phyloP scores from a whole-genome alignment of 2,329 filamentous ascomycete genomes.

The Aspergillus oerlinghausenensis region DNA sequence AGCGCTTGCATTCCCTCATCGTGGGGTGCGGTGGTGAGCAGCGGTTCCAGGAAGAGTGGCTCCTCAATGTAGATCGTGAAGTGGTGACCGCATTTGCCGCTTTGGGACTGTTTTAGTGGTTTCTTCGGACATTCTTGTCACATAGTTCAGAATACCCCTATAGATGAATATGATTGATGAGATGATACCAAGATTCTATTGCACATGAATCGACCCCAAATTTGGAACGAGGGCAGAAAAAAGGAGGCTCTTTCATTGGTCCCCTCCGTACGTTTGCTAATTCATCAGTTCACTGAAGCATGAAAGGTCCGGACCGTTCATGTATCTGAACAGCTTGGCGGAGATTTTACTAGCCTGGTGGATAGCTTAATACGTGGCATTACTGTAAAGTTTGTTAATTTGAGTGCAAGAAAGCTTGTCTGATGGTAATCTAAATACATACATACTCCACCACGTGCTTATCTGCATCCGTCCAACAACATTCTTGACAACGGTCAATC shows the following conservation, averaged over 20 bases:
- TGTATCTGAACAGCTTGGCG: no score
- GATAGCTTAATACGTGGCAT: background rate
- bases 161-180: background rate
- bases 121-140: background rate
- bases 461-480: background rate
- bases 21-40: constrained; percentile 38
- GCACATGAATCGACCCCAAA: no score
- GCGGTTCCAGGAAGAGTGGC: constrained; percentile 40
- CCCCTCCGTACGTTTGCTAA: no score
- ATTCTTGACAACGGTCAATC: background rate
- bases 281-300: no score
- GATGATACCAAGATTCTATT: background rate
- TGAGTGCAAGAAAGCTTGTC: background rate
- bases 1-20: constrained; percentile 38
- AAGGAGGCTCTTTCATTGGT: no score
- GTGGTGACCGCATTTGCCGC: constrained; percentile 39
- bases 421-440: background rate
- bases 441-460: background rate
- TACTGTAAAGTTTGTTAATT: background rate
- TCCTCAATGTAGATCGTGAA: constrained; percentile 41
- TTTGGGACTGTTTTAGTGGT: constrained; percentile 28
- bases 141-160: background rate
- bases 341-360: background rate
- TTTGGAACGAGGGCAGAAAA: no score
- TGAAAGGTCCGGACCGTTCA: no score